Conservation (phyloP, 1,139 yeast genomes). For the Kurtzmaniella quercitrusa region DNA sequence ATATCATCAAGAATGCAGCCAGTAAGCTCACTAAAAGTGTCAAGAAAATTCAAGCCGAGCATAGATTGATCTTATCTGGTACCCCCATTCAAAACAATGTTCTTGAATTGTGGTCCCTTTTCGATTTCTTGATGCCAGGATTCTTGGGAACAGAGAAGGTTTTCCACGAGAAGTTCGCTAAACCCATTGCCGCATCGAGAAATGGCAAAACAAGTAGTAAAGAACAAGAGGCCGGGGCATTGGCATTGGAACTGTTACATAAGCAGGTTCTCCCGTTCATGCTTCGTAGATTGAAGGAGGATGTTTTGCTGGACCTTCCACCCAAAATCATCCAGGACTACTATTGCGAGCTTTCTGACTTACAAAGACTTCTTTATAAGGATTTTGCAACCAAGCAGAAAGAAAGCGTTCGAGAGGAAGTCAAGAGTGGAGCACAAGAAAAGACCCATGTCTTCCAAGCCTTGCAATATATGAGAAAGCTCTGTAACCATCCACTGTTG, state of each 20-base stretch:
- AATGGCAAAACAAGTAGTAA: constrained; percentile 87
- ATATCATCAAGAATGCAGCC: constrained; percentile 86
- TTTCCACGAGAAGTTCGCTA: constrained; percentile 93
- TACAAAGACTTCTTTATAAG: constrained; percentile 82
- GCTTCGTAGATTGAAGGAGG: constrained; percentile 94
- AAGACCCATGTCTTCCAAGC: constrained; percentile 97
- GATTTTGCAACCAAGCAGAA: constrained; percentile 92
- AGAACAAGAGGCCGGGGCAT: constrained; percentile 96
- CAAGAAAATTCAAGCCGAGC: constrained; percentile 77
- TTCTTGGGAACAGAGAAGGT: constrained; percentile 92
- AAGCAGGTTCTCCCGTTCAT: constrained; percentile 95
- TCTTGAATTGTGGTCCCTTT: constrained; percentile 92
- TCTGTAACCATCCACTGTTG: constrained; percentile 94
- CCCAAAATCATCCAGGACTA: constrained; percentile 98
- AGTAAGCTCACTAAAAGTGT: constrained; percentile 89
- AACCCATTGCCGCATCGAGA: constrained; percentile 93
- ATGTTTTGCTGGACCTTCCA: constrained; percentile 91
- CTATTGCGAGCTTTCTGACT: constrained; percentile 89
- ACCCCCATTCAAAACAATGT: constrained; percentile 98
- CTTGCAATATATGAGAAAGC: constrained; percentile 91
- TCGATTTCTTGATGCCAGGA: constrained; percentile 98
- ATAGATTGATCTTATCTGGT: constrained; percentile 86
- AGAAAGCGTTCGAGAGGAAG: constrained; percentile 61
- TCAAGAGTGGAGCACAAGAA: constrained; percentile 24
- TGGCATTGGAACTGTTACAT: constrained; percentile 92